A percentile compares a stretch with the other conserved stretches of the same genome.
phyloP scores from a whole-genome alignment of 2,329 filamentous ascomycete species.

The Keithomyces neogunnii region DNA sequence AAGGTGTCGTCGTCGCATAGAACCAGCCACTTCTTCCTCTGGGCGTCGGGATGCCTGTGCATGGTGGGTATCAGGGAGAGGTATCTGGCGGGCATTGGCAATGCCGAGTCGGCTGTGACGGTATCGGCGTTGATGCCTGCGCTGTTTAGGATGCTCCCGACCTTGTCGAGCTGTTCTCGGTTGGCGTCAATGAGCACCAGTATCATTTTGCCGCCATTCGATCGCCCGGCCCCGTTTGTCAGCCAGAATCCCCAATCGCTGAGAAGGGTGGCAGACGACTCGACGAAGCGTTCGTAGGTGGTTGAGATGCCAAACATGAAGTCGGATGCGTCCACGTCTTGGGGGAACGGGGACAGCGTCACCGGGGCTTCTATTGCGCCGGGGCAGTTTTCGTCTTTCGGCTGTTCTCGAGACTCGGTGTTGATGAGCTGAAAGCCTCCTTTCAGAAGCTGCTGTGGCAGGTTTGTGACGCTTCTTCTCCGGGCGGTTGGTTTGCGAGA shows the following conservation, averaged over 20 bases:
- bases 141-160: conserved; percentile 29
- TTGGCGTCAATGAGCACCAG: conserved; percentile 44
- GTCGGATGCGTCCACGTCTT: conserved; percentile 42
- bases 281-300: conserved; percentile 43
- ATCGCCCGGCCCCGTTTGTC: conserved; percentile 43
- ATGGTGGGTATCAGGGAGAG: conserved; percentile 44
- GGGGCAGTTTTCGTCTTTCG: conserved; percentile 32
- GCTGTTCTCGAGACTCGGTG: conserved; percentile 22
- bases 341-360: conserved; percentile 27
- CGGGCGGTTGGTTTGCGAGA: conserved; percentile 35
- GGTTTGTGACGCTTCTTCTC: conserved; percentile 39
- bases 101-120: conserved; percentile 36
- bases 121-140: conserved; percentile 50
- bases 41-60: conserved; percentile 40
- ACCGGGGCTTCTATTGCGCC: conserved; percentile 38
- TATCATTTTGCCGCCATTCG: conserved; percentile 47
- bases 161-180: conserved; percentile 39
- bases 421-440: conserved; percentile 39
- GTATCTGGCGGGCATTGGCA: conserved; percentile 48
- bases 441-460: conserved; percentile 28
- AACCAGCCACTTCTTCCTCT: conserved; percentile 47
- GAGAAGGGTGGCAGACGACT: conserved; percentile 39
- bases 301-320: conserved; percentile 52
- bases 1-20: conserved; percentile 58
- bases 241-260: conserved; percentile 52